phyloP scores from a whole-genome alignment of 495 filamentous ascomycete genomes.

The Daldinia decipiens region DNA sequence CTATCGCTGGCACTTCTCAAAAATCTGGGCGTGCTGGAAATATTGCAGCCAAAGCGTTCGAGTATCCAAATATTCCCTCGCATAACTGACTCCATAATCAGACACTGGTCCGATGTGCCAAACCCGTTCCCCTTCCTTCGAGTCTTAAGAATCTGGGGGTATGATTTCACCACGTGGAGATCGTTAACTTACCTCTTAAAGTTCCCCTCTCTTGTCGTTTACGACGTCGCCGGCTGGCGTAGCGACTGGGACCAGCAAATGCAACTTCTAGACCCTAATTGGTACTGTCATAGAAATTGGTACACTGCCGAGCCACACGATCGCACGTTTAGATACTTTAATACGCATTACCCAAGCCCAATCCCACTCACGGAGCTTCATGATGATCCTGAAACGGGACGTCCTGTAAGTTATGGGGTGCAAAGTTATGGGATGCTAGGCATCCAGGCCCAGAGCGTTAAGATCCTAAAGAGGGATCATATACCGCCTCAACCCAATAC shows the following conservation, averaged over 20 bases:
- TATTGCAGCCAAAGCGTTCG: conserved; percentile 26
- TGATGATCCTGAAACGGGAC: background rate
- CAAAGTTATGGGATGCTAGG: background rate
- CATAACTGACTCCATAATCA: conserved; percentile 47
- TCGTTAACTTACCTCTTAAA: conserved; percentile 39
- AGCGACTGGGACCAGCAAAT: conserved; percentile 28
- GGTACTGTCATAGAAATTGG: conserved; percentile 2
- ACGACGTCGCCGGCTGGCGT: conserved; percentile 34
- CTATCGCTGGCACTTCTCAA: conserved; percentile 41
- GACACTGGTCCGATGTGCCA: conserved; percentile 43
- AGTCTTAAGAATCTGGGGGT: conserved; percentile 44
- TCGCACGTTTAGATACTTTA: background rate
- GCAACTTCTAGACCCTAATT: background rate
- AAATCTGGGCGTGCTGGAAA: conserved; percentile 49
- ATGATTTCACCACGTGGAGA: conserved; percentile 23
- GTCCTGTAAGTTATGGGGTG: background rate
- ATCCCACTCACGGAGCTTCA: too few species aligned
- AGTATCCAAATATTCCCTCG: background rate
- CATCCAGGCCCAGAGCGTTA: background rate
- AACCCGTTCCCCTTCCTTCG: conserved; percentile 47
- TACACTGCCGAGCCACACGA: background rate
- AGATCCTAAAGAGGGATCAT: background rate
- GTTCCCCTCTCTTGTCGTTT: conserved; percentile 45
- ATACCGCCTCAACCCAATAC: background rate
- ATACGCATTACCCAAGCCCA: background rate